Base-by-base conservation (phyloP, 164 flowering plant species). In the Liquidambar formosana region DNA sequence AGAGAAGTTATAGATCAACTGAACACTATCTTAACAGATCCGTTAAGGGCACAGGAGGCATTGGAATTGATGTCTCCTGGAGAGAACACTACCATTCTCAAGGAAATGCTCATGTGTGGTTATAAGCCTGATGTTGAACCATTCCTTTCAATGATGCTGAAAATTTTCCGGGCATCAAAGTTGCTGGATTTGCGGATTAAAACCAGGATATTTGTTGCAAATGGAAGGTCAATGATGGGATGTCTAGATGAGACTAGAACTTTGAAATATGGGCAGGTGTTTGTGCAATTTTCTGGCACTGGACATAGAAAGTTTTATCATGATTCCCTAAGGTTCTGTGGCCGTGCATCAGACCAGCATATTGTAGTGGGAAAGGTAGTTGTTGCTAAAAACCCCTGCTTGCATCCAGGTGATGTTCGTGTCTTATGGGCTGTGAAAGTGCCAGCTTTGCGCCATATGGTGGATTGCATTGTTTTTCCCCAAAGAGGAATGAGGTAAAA, bases 381-480 rank as follows among this genome's bases (percentile, higher is more conserved):
- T 44, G 98, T 95, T 68, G 96, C 99, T 10, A 95, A 90, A 83
- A 93, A 93, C 65, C 99, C 99, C 0, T 95, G 99, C 64, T 73
- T 95, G 53, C 98, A 95, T 71, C 99, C 99, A 16, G 99, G 98
- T 15, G 98, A 95, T 80, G 83, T 95, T 19, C 94, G 97, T 66
- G 84, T 91, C 60, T 66, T 95, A 63, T 45, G 4, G 73, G 98
- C 98, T 57, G 84, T 91, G 11, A 61, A 91, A 78, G 90, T 86
- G 59, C 92, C 91, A 3, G 81, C 78, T 18, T 75, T 95, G 82
- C 81, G 78, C 54, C 98, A 91, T 70, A 88, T 95, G 97, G 88
- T 89, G 64, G 96, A 95, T 63, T 95, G 99, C 66, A 86, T 95
- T 65, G 97, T 95, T 61, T 95, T 95, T 73, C 99, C 99, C 25